These are phyloP conservation scores for Thozetella sp. DNA, from an alignment of 495 filamentous ascomycete genomes.

Conservation along the genomic window DNA sequence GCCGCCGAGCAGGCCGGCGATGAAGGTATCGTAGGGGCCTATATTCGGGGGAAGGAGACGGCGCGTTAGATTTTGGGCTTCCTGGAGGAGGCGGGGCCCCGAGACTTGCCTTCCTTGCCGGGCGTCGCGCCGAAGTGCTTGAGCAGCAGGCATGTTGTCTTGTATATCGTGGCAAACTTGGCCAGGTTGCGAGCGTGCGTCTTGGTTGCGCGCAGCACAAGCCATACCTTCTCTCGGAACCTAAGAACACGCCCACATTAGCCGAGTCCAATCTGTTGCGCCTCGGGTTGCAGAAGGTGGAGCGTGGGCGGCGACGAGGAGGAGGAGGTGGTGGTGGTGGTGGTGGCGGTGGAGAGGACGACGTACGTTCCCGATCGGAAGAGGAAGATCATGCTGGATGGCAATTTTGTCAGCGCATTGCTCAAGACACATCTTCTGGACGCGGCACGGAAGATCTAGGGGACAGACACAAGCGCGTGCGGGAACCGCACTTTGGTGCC, in stretches of 20 bases:
- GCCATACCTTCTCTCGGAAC: conserved; percentile 73
- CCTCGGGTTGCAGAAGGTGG: too few species aligned
- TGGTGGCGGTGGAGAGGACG: too few species aligned
- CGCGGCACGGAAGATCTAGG: conserved; percentile 25
- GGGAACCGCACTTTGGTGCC: conserved; percentile 98
- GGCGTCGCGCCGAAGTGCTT: conserved; percentile 62
- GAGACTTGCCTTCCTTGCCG: conserved; percentile 50
- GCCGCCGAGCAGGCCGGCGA: conserved; percentile 89
- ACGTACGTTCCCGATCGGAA: conserved; percentile 86
- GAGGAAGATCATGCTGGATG: conserved; percentile 83
- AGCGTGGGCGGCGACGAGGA: background rate
- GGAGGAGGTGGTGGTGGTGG: too few species aligned
- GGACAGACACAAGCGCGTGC: conserved; percentile 85
- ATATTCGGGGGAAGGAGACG: background rate
- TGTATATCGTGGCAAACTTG: conserved; percentile 89
- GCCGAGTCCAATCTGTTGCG: background rate
- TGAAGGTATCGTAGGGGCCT: conserved; percentile 78
- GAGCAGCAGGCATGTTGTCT: conserved; percentile 72
- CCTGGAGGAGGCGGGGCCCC: background rate
- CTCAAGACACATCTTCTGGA: conserved; percentile 62
- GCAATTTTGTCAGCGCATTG: background rate
- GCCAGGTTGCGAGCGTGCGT: conserved; percentile 92
- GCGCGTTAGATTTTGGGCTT: background rate
- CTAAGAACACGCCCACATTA: conserved; percentile 29
- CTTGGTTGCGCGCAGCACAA: conserved; percentile 83